Evolutionary conservation across 2,329 filamentous ascomycete species (phyloP).

Genomic region (Cadophora luteo-olivacea): DNA sequence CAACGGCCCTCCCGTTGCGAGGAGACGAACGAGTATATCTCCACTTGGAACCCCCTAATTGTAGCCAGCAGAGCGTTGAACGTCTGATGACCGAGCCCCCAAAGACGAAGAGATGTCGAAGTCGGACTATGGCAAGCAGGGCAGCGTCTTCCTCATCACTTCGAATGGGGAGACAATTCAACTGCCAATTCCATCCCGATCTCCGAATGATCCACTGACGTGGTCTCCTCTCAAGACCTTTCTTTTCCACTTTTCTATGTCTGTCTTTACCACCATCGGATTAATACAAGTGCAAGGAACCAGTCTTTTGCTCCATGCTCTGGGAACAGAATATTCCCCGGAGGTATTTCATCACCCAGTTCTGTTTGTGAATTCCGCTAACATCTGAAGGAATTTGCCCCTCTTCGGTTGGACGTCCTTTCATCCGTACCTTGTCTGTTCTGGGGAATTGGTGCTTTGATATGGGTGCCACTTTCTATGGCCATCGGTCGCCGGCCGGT

Average conservation of each 20-base stretch:
- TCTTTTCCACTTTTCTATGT: slow-evolving; percentile 31
- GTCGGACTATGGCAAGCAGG: slow-evolving; percentile 4
- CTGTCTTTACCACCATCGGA: slow-evolving; percentile 33
- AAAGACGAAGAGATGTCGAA: slow-evolving; percentile 1
- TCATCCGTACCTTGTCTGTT: slow-evolving; percentile 44
- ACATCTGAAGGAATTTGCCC: slow-evolving; percentile 32
- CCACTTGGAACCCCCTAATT: neutral
- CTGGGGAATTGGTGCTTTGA: slow-evolving; percentile 46
- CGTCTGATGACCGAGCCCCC: neutral
- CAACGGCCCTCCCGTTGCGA: neutral
- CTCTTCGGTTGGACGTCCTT: slow-evolving; percentile 41
- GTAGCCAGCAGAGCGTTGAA: neutral
- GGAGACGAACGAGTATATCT: slow-evolving; percentile 10
- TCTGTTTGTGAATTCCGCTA: too few relatives aligned
- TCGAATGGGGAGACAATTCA: slow-evolving; percentile 43
- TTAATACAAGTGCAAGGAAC: slow-evolving; percentile 40
- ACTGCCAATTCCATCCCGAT: slow-evolving; percentile 45
- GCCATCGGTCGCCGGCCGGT: slow-evolving; percentile 48
- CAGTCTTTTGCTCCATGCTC: slow-evolving; percentile 32
- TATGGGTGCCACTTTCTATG: slow-evolving; percentile 48
- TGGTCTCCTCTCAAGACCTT: slow-evolving; percentile 39
- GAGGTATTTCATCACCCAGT: slow-evolving; percentile 32
- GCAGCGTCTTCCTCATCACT: slow-evolving; percentile 45
- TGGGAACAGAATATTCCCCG: slow-evolving; percentile 35
- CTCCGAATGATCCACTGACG: slow-evolving; percentile 42